phyloP scores from a whole-genome alignment of 2,329 filamentous ascomycete species.

The Stagonosporopsis rhizophila region DNA sequence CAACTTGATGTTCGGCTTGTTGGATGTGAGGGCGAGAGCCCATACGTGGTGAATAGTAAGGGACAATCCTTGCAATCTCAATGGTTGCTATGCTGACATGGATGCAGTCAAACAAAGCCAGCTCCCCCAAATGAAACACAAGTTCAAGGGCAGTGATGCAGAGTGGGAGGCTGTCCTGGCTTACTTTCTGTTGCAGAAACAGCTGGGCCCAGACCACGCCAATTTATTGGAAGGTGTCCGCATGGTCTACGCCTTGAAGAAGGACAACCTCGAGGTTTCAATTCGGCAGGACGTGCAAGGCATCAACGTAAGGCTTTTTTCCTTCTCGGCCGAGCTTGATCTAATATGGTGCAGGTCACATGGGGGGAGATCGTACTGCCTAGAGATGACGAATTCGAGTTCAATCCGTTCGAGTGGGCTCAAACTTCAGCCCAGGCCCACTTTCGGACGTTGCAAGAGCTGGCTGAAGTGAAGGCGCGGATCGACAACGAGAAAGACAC shows the following conservation, averaged over 20 bases:
- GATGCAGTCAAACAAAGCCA: conserved; percentile 44
- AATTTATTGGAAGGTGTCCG: conserved; percentile 63
- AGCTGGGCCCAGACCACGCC: conserved; percentile 52
- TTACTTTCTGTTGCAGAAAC: conserved; percentile 61
- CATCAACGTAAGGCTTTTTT: conserved; percentile 65
- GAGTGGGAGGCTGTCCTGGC: conserved; percentile 72
- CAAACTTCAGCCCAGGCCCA: conserved; percentile 62
- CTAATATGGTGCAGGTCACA: conserved; percentile 53
- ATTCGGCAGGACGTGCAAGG: conserved; percentile 68
- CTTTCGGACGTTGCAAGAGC: conserved; percentile 53
- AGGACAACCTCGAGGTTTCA: conserved; percentile 64
- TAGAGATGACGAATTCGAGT: conserved; percentile 63
- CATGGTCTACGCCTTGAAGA: conserved; percentile 63
- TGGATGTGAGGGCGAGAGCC: conserved; percentile 70
- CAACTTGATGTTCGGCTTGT: conserved; percentile 69
- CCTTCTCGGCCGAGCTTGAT: background rate
- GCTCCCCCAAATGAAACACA: conserved; percentile 40
- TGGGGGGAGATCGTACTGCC: conserved; percentile 70
- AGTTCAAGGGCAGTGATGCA: conserved; percentile 50
- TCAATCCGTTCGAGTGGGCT: conserved; percentile 76
- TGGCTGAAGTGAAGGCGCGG: conserved; percentile 54
- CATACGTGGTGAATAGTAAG: conserved; percentile 67
- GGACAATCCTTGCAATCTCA: conserved; percentile 31
- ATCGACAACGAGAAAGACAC: conserved; percentile 61
- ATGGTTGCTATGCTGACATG: conserved; percentile 33